phyloP scores from a whole-genome alignment of 805 yeast species.

The Priceomyces fermenticarens region DNA sequence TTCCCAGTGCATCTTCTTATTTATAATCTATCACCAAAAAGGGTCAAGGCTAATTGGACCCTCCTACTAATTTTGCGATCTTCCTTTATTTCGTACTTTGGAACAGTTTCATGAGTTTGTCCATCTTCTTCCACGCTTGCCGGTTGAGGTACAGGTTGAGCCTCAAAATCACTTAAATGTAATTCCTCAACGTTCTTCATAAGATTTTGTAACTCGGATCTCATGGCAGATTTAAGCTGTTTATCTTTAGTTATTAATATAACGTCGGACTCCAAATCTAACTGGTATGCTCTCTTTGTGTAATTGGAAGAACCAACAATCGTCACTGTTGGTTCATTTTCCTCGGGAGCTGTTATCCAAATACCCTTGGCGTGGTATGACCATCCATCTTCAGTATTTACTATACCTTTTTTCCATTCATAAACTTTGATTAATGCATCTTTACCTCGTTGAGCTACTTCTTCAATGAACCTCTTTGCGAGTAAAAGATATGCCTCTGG shows the following conservation, averaged over 20 bases:
- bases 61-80: constrained; percentile 62
- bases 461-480: constrained; percentile 64
- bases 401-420: constrained; percentile 89
- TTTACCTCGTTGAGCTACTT: constrained; percentile 41
- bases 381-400: constrained; percentile 85
- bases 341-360: constrained; percentile 69
- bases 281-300: constrained; percentile 82
- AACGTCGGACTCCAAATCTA: constrained; percentile 88
- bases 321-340: constrained; percentile 63
- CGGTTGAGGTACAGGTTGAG: constrained; percentile 17
- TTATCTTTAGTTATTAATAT: constrained; percentile 69
- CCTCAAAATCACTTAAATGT: constrained; percentile 56
- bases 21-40: constrained; percentile 54
- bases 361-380: constrained; percentile 97
- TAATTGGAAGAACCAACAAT: constrained; percentile 92
- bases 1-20: neutral
- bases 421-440: constrained; percentile 49
- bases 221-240: constrained; percentile 55
- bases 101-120: neutral
- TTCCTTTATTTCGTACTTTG: constrained; percentile 38
- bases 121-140: constrained; percentile 3
- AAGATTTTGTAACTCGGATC: constrained; percentile 60
- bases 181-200: constrained; percentile 51
- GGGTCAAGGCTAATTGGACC: constrained; percentile 63
- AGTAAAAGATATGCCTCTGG: constrained; percentile 85